phyloP scores from a whole-genome alignment of 2,329 filamentous ascomycete species.

The Diplocarpon mali region DNA sequence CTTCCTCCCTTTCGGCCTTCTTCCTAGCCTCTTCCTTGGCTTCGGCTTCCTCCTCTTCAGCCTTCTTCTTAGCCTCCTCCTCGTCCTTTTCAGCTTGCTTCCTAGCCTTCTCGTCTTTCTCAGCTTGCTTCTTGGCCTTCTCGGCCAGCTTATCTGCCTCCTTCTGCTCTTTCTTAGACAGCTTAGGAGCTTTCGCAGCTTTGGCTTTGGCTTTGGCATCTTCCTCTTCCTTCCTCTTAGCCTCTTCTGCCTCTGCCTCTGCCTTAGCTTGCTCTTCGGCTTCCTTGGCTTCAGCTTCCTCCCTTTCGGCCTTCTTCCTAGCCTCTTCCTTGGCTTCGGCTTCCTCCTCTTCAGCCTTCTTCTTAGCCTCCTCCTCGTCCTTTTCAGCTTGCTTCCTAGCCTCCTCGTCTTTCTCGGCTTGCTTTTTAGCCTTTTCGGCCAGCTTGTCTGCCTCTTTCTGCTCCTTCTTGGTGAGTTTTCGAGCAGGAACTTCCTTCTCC shows the following conservation, averaged over 20 bases:
- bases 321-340: conserved; percentile 29
- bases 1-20: conserved; percentile 26
- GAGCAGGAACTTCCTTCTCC: conserved; percentile 27
- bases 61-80: conserved; percentile 26
- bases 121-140: conserved; percentile 40
- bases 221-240: conserved; percentile 28
- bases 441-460: conserved; percentile 36
- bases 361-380: conserved; percentile 27
- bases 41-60: conserved; percentile 15
- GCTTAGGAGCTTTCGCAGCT: conserved; percentile 27
- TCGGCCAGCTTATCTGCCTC: conserved; percentile 36
- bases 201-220: conserved; percentile 22
- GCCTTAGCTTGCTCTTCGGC: conserved; percentile 13
- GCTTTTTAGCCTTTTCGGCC: conserved; percentile 39
- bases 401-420: conserved; percentile 39
- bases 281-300: conserved; percentile 25
- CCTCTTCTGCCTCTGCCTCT: conserved; percentile 28
- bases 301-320: conserved; percentile 27
- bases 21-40: conserved; percentile 32
- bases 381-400: conserved; percentile 30
- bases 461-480: conserved; percentile 39
- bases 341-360: conserved; percentile 17
- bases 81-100: conserved; percentile 28
- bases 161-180: conserved; percentile 40
- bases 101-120: conserved; percentile 37